Conservation (phyloP, 441 rosid species). For the Kokia cookei region DNA sequence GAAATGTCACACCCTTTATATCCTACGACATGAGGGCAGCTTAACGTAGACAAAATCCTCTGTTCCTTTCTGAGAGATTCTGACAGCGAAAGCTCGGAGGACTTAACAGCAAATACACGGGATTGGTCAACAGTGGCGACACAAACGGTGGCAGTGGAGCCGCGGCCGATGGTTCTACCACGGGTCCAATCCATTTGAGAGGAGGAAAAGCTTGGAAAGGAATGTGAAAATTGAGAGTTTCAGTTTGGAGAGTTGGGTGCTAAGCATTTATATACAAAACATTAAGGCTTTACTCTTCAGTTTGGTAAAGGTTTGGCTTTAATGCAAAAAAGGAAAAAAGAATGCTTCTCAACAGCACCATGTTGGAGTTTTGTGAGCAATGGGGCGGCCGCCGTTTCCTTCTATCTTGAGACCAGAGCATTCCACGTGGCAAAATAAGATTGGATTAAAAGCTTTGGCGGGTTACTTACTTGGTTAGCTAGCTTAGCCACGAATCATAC, state of each 20-base stretch:
- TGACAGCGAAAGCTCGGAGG: conserved; percentile 35
- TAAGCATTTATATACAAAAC: neutral
- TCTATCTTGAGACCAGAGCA: neutral
- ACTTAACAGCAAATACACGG: conserved; percentile 48
- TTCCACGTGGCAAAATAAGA: conserved; percentile 26
- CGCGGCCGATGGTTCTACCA: conserved; percentile 35
- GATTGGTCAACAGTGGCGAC: conserved; percentile 26
- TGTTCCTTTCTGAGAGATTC: conserved; percentile 37
- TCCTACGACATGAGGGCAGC: conserved; percentile 37
- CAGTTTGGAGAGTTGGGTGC: neutral
- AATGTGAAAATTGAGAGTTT: neutral
- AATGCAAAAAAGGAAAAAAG: conserved; percentile 9
- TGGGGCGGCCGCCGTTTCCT: conserved; percentile 39
- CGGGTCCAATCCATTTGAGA: conserved; percentile 35
- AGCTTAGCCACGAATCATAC: neutral
- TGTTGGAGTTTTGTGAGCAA: conserved; percentile 6
- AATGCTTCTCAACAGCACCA: neutral
- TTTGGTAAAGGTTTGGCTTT: conserved; percentile 16
- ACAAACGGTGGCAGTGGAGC: conserved; percentile 41
- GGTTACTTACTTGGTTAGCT: conserved; percentile 8
- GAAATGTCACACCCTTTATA: conserved; percentile 45
- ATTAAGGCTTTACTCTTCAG: neutral
- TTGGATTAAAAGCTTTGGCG: conserved; percentile 7
- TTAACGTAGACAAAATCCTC: conserved; percentile 27
- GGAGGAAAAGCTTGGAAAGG: neutral